These are phyloP conservation scores for Cercospora sp. DNA, from an alignment of 2,329 filamentous ascomycete species.

Conservation along the genomic window DNA sequence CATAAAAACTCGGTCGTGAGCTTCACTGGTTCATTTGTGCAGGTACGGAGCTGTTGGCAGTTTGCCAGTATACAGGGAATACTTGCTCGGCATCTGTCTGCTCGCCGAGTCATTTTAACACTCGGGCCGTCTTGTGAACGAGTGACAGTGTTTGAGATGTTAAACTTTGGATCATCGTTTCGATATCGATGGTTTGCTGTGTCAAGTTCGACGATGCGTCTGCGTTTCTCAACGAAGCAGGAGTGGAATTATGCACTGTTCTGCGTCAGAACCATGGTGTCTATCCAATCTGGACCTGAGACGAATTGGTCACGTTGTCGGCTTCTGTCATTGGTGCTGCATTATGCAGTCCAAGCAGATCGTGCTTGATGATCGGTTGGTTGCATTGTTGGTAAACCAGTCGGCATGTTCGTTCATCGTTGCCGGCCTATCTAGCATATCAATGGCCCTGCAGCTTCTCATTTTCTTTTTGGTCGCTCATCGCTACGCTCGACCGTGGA, in stretches of 20 bases:
- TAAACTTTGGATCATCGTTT: neutral
- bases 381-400: neutral
- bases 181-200: neutral
- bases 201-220: neutral
- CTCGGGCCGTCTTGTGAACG: neutral
- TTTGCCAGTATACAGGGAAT: neutral
- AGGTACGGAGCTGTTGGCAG: neutral
- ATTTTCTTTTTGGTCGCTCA: neutral
- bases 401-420: neutral
- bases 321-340: neutral
- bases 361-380: neutral
- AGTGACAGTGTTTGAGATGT: neutral
- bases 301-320: neutral
- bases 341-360: neutral
- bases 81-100: neutral
- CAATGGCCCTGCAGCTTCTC: neutral
- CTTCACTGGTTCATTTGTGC: neutral
- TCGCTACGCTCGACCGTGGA: too few species aligned
- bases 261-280: neutral
- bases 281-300: neutral
- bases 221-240: neutral
- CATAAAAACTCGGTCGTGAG: neutral
- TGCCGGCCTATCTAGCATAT: neutral
- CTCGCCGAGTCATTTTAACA: neutral
- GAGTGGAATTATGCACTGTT: neutral